phyloP scores from a whole-genome alignment of 192 early-diverging fungal genomes.

The Coemansia sp. region DNA sequence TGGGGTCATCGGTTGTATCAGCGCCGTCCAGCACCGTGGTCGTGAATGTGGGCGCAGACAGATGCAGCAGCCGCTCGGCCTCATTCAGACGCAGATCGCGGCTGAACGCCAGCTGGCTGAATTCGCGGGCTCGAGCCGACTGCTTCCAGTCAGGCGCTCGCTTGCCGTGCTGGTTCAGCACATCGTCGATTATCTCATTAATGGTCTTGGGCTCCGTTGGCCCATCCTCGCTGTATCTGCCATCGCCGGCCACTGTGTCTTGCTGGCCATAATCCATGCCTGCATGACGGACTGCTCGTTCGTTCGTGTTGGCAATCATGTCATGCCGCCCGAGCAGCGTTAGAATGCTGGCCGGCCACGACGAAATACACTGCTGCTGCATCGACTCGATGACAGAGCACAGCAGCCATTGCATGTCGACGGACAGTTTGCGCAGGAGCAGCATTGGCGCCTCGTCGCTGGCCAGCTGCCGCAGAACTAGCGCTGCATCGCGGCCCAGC shows the following conservation, averaged over 20 bases:
- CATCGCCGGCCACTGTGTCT: background rate
- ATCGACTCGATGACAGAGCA: slow-evolving; percentile 2
- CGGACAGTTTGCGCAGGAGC: slow-evolving; percentile 18
- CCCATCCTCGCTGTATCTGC: too few species aligned
- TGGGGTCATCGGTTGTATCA: slow-evolving; percentile 5
- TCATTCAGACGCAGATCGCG: slow-evolving; percentile 44
- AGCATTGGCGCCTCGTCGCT: background rate
- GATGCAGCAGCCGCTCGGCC: slow-evolving; percentile 19
- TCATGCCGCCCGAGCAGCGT: slow-evolving; percentile 37
- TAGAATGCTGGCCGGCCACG: slow-evolving; percentile 32
- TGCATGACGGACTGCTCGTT: background rate
- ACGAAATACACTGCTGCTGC: slow-evolving; percentile 6
- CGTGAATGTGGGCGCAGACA: slow-evolving; percentile 1
- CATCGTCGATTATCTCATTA: slow-evolving; percentile 17
- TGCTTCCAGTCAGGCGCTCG: background rate
- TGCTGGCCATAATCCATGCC: background rate
- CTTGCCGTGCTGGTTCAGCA: slow-evolving; percentile 3
- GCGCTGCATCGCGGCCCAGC: slow-evolving; percentile 1
- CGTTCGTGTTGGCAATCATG: slow-evolving; percentile 23
- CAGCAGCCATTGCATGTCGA: slow-evolving; percentile 37
- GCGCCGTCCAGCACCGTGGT: background rate
- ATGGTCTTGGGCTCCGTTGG: slow-evolving; percentile 9
- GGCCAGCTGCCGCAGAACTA: slow-evolving; percentile 16
- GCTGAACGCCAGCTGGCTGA: slow-evolving; percentile 18
- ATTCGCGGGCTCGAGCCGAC: slow-evolving; percentile 15